A percentile compares a stretch with the other conserved stretches of the same genome.
Evolutionary conservation across 2,329 filamentous ascomycete genomes (phyloP).

Genomic region (Metarhizium brunneum): DNA sequence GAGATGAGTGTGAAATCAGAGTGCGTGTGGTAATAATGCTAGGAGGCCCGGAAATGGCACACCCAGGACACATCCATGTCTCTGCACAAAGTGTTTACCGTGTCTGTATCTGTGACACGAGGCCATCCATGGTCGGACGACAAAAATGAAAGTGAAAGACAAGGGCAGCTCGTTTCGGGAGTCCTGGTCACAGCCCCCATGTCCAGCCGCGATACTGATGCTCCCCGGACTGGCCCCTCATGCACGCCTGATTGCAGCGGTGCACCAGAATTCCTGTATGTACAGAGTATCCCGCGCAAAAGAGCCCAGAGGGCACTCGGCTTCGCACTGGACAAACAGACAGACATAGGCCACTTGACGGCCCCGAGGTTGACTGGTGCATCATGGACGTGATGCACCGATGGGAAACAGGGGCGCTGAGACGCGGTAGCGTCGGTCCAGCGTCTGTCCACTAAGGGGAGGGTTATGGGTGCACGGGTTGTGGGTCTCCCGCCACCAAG

Average conservation of each 20-base stretch:
- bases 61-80: not conserved
- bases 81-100: not conserved
- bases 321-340: not conserved
- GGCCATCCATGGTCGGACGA: not conserved
- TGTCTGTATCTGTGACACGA: not conserved
- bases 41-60: not conserved
- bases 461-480: slow-evolving; percentile 3
- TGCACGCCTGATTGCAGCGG: not conserved
- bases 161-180: not conserved
- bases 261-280: too few species aligned
- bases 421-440: not conserved
- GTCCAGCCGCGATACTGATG: not conserved
- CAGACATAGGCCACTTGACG: too few species aligned
- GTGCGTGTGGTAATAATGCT: not conserved
- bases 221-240: not conserved
- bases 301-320: not conserved
- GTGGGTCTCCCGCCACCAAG: slow-evolving; percentile 1
- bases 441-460: not conserved
- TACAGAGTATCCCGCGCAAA: not conserved
- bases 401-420: not conserved
- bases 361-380: too few species aligned
- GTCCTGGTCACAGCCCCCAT: not conserved
- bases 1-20: not conserved
- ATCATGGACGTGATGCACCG: not conserved
- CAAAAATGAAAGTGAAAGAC: not conserved